Evolutionary conservation across 192 early-diverging fungal genomes (phyloP).

Genomic region (Entomortierella parvispora): DNA sequence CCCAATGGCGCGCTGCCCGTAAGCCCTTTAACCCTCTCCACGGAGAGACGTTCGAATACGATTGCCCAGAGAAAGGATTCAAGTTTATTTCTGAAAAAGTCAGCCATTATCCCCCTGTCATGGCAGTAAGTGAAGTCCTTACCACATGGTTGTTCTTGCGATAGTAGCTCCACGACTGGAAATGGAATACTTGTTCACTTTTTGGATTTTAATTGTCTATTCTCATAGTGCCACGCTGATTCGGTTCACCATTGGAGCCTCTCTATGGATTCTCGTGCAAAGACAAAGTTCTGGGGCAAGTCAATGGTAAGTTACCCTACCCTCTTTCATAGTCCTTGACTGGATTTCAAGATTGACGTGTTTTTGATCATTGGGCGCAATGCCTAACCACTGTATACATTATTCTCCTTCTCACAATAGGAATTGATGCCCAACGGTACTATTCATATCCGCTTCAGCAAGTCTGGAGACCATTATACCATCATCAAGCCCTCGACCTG

Average conservation of each 20-base stretch:
- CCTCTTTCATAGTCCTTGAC: neutral
- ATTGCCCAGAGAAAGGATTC: conserved; percentile 86
- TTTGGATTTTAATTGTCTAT: neutral
- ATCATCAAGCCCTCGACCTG: conserved; percentile 92
- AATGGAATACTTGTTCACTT: neutral
- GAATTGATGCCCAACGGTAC: conserved; percentile 89
- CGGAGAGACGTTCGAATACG: conserved; percentile 96
- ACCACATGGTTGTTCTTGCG: neutral
- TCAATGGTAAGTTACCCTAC: conserved; percentile 56
- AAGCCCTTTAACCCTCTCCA: conserved; percentile 99
- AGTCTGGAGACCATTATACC: conserved; percentile 83
- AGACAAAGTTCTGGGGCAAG: conserved; percentile 98
- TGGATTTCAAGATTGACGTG: neutral
- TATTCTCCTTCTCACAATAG: neutral
- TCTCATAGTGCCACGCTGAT: conserved; percentile 80
- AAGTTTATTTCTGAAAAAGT: conserved; percentile 96
- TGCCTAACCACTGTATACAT: neutral
- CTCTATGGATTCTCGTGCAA: conserved; percentile 91
- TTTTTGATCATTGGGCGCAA: neutral
- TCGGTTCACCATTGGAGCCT: conserved; percentile 75
- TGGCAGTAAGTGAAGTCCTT: conserved; percentile 65
- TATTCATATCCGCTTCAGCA: conserved; percentile 79
- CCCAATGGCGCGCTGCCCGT: conserved; percentile 83
- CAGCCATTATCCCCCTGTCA: conserved; percentile 92
- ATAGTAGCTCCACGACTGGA: too few species aligned